Percentiles rank a stretch among this genome's conserved stretches.
Conservation (phyloP, 805 yeast species). For the Kuraishia cidri region DNA sequence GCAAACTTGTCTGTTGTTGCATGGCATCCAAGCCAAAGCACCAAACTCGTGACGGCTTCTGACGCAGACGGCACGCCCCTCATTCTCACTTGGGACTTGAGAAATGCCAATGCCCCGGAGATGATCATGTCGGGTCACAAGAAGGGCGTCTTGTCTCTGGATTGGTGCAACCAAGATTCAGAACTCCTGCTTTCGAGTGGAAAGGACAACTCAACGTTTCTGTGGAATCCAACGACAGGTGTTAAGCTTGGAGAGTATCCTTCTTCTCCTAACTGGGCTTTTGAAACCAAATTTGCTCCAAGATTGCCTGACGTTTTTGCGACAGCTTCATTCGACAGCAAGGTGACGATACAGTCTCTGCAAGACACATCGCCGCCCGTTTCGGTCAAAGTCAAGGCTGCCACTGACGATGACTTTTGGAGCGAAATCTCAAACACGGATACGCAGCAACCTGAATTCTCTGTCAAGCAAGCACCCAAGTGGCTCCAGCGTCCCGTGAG, state of each 20-base stretch:
- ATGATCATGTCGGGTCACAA: slow-evolving; percentile 67
- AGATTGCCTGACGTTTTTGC: slow-evolving; percentile 84
- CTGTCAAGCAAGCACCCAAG: slow-evolving; percentile 72
- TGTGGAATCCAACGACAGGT: slow-evolving; percentile 87
- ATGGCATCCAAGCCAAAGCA: slow-evolving; percentile 92
- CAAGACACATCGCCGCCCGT: slow-evolving; percentile 74
- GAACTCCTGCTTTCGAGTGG: slow-evolving; percentile 81
- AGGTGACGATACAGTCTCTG: slow-evolving; percentile 69
- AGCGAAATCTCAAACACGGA: slow-evolving; percentile 60
- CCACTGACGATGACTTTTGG: slow-evolving; percentile 79
- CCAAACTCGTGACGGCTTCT: slow-evolving; percentile 82
- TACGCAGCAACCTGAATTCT: slow-evolving; percentile 65
- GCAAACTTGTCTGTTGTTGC: slow-evolving; percentile 74
- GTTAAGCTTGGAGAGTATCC: slow-evolving; percentile 79
- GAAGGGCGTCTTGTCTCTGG: slow-evolving; percentile 82
- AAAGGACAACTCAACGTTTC: slow-evolving; percentile 75
- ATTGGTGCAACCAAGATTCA: slow-evolving; percentile 88
- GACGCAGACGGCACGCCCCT: slow-evolving; percentile 74
- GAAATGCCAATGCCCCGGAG: slow-evolving; percentile 91
- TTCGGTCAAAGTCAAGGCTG: slow-evolving; percentile 28
- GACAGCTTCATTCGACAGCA: slow-evolving; percentile 81
- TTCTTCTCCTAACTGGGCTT: slow-evolving; percentile 88
- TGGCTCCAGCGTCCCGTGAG: slow-evolving; percentile 76
- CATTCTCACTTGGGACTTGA: slow-evolving; percentile 85
- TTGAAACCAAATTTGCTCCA: slow-evolving; percentile 84